Evolutionary conservation across 306 rosid genomes (phyloP).

Genomic region (Trifolium repens): DNA sequence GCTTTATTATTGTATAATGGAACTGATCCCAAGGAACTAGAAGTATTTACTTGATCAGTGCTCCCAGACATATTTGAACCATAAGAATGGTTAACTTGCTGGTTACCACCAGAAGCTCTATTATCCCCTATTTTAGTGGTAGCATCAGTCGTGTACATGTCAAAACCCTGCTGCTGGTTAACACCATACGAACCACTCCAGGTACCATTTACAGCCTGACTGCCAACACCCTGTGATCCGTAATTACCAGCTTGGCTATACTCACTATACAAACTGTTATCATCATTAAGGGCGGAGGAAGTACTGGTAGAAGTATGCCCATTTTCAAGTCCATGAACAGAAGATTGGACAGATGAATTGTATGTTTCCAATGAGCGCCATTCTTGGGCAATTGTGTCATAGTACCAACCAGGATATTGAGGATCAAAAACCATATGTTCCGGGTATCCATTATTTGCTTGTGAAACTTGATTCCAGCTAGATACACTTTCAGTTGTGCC

Average conservation of each 20-base stretch:
- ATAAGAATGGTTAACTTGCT: conserved; percentile 53
- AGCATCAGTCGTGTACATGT: conserved; percentile 48
- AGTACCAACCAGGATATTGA: conserved; percentile 84
- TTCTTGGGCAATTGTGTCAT: conserved; percentile 68
- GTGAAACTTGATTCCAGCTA: conserved; percentile 61
- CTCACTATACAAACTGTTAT: conserved; percentile 46
- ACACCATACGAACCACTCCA: conserved; percentile 52
- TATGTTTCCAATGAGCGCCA: conserved; percentile 75
- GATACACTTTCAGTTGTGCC: conserved; percentile 55
- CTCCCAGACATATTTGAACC: conserved; percentile 46
- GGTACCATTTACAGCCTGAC: conserved; percentile 57
- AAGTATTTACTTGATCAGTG: conserved; percentile 56
- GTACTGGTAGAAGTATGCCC: conserved; percentile 49
- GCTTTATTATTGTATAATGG: conserved; percentile 54
- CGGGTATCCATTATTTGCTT: conserved; percentile 68
- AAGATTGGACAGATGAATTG: conserved; percentile 54
- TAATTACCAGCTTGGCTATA: conserved; percentile 49
- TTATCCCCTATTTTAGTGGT: conserved; percentile 40
- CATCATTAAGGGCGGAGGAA: conserved; percentile 32
- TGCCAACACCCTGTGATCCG: conserved; percentile 48
- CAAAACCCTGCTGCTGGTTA: conserved; percentile 56
- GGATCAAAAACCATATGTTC: conserved; percentile 84
- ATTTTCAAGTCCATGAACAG: conserved; percentile 52
- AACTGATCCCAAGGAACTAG: conserved; percentile 59
- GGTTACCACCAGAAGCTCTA: conserved; percentile 53